Evolutionary conservation across 345 rosid species (phyloP), one percentile per base, ranked within the genome.

Genomic region (Ailanthus altissimus): DNA sequence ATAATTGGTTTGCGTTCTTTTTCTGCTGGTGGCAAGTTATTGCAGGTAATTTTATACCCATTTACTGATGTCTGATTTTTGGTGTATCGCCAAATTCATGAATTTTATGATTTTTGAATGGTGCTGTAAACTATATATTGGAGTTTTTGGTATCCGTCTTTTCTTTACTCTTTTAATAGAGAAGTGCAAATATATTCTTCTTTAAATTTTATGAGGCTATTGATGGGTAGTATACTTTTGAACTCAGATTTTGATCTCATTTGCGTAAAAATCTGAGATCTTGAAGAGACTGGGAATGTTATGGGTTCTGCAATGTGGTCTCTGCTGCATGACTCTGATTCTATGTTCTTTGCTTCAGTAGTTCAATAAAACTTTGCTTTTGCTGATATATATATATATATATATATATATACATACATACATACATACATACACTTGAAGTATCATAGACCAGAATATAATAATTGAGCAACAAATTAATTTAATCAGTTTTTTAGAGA

Each of bases 21-120:
- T 89, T 94, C 98, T 88, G 96, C 99, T 36, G 99, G 99, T 74
- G 99, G 99, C 67, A 97, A 94, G 89, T 87, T 97, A 81, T 77
- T 97, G 89, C 99, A 97, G 98, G 99, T 92, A 89, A 75, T 20
- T 70, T 57, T 42, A 23, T 45, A 59, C 15, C 47, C 50, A 15
- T 38, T 23, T 54, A 56, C 49, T n/a, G 40, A 56, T 54, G 3
- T 40, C 6, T n/a, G 11, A 57, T 42, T 50, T 40, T 58, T 7
- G 38, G 7, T 49, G 36, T 6, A 58, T 26, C 18, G 23, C n/a
- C 23, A 11, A 15, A 61, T 28, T 74, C 43, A 32, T 60, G 45
- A 26, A 62, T 28, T 32, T 28, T n/a, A n/a, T 20, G 1, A 3
- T 65, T 65, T 56, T 23, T 40, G 25, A 21, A 56, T 56, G 46